Base-by-base conservation (phyloP, 2,329 filamentous ascomycete genomes). In the Colletotrichum tropicicola region DNA sequence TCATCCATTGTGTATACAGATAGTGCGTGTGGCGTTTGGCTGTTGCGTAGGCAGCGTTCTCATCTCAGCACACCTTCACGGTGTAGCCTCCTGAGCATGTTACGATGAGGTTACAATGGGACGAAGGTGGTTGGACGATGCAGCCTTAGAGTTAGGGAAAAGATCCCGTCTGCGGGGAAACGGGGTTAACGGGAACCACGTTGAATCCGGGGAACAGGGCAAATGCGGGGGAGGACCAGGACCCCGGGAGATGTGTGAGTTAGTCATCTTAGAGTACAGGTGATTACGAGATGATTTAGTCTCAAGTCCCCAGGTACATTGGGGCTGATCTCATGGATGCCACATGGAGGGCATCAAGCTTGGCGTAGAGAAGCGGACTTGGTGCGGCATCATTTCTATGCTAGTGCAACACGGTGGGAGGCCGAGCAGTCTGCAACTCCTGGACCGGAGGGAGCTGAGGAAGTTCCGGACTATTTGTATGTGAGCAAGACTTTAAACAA, bases 41-140 rank as follows among this genome's bases (percentile, higher is more conserved):
- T 51, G 35, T 27, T 30, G 27, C 13, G n/a, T 49, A 5, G 35
- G n/a, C 35, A 48, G 23, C 13, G 19, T 51, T 2, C 1, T n/a
- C 4, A 0, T 39, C 23, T 21, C 10, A 5, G 3, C 0, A 3
- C 9, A 3, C 27, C 10, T 12, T 13, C 15, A 35, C 4, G 13
- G 10, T 15, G 32, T 12, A 35, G 10, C 32, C 32, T 12, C n/a
- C 32, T 12, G 32, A 35, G 32, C 32, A 35, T 35, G 7, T 35
- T 13, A 44, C 21, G 21, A 15, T 6, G 25, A 27, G 21, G n/a
- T 13, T 25, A 15, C 12, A 51, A 58, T 62, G 53, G 21, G 53
- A 62, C 12, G 35, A 30, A 37, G 37, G 27, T 51, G 53, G 35
- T 51, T 58, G 53, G 32, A 51, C 12, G 28, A 51, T 39, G 44